These are phyloP conservation scores for Aureobasidium sp. DNA, from an alignment of 2,329 filamentous ascomycete species.

Conservation along the genomic window DNA sequence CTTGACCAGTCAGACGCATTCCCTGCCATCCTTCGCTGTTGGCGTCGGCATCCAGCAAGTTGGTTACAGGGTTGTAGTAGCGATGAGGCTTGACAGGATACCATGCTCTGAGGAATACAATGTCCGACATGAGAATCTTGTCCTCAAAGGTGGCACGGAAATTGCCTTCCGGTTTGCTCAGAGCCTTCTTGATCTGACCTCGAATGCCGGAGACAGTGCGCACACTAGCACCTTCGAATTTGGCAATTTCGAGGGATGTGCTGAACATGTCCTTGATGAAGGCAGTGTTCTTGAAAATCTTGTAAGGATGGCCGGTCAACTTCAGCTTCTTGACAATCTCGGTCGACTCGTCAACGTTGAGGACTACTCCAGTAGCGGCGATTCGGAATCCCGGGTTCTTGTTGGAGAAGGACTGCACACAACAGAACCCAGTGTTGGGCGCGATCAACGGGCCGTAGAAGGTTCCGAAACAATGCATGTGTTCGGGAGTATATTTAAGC, in stretches of 20 bases:
- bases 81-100: slow-evolving; percentile 90
- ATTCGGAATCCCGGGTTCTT: slow-evolving; percentile 86
- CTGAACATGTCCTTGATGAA: slow-evolving; percentile 99
- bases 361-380: slow-evolving; percentile 85
- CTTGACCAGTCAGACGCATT: slow-evolving; percentile 91
- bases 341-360: slow-evolving; percentile 89
- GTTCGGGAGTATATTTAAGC: slow-evolving; percentile 98
- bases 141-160: slow-evolving; percentile 98
- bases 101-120: slow-evolving; percentile 94
- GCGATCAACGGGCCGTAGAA: slow-evolving; percentile 93
- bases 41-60: slow-evolving; percentile 60
- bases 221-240: slow-evolving; percentile 94
- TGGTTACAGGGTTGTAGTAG: slow-evolving; percentile 95
- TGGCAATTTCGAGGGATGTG: slow-evolving; percentile 85
- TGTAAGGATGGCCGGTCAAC: slow-evolving; percentile 85
- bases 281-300: slow-evolving; percentile 98
- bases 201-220: slow-evolving; percentile 92
- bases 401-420: slow-evolving; percentile 80
- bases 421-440: slow-evolving; percentile 92
- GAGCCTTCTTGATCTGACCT: slow-evolving; percentile 92
- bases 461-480: slow-evolving; percentile 97
- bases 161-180: slow-evolving; percentile 88
- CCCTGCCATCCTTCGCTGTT: slow-evolving; percentile 59
- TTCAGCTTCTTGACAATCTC: slow-evolving; percentile 99
- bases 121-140: slow-evolving; percentile 94